phyloP scores from a whole-genome alignment of 1,284 basidiomycete species.

The Cutaneotrichosporon daszewskae region DNA sequence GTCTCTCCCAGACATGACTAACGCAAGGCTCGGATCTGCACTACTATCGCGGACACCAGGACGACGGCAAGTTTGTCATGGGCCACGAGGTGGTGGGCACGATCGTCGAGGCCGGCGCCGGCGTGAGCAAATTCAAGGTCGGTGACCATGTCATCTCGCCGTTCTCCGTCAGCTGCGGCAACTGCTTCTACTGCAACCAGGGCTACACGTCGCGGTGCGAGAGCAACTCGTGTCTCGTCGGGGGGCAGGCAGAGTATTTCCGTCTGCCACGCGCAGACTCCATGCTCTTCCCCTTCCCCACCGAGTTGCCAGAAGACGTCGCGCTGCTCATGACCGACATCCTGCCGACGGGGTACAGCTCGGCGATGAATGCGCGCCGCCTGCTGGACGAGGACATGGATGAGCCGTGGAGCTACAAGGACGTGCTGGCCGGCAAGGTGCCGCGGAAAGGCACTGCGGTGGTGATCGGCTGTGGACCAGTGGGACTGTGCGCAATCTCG shows the following conservation, averaged over 20 bases:
- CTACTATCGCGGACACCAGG: conserved; percentile 60
- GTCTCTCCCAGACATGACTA: conserved; percentile 4
- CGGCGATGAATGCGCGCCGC: conserved; percentile 45
- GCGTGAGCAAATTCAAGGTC: conserved; percentile 60
- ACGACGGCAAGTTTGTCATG: conserved; percentile 30
- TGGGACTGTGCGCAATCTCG: conserved; percentile 47
- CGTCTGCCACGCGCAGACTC: conserved; percentile 58
- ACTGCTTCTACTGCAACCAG: conserved; percentile 57
- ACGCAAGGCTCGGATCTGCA: conserved; percentile 70
- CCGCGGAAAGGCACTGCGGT: conserved; percentile 36
- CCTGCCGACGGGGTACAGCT: conserved; percentile 48
- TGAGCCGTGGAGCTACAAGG: conserved; percentile 17
- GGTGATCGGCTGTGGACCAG: conserved; percentile 51
- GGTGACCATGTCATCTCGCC: conserved; percentile 83
- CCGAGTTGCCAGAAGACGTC: conserved; percentile 41
- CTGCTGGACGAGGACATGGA: conserved; percentile 30
- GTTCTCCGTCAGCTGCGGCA: conserved; percentile 71
- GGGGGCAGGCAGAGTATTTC: conserved; percentile 82
- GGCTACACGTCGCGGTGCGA: conserved; percentile 73
- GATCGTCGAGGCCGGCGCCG: conserved; percentile 64
- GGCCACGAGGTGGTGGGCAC: conserved; percentile 83
- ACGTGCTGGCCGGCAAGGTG: conserved; percentile 27
- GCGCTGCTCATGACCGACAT: conserved; percentile 50
- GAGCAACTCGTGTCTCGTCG: conserved; percentile 61
- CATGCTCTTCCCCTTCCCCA: conserved; percentile 46